These are phyloP conservation scores for Helianthus tuberosus DNA, from an alignment of 129 eudicot species.

Conservation along the genomic window DNA sequence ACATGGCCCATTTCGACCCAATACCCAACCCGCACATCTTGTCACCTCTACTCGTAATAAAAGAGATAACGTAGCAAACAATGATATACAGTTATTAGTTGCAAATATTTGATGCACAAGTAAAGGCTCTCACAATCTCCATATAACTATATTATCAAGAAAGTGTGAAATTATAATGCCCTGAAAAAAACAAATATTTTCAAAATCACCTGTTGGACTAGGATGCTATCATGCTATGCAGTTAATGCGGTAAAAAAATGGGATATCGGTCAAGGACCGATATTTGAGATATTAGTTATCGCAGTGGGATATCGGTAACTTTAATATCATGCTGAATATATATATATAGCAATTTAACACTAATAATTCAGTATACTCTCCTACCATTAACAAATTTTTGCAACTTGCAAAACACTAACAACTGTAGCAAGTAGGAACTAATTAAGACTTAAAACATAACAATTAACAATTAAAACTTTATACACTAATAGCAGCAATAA, in stretches of 20 bases:
- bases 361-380: too few relatives aligned
- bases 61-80: constrained; percentile 3
- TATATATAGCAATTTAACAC: too few relatives aligned
- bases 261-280: too few relatives aligned
- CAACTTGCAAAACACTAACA: too few relatives aligned
- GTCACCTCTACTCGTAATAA: constrained; percentile 10
- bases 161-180: background rate
- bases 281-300: too few relatives aligned
- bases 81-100: background rate
- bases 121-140: background rate
- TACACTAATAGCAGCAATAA: too few relatives aligned
- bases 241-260: too few relatives aligned
- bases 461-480: background rate
- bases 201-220: constrained; percentile 6
- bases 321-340: too few relatives aligned
- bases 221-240: background rate
- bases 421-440: too few relatives aligned
- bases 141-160: background rate
- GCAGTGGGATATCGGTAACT: too few relatives aligned
- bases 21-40: constrained; percentile 1
- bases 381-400: too few relatives aligned
- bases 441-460: background rate
- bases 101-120: constrained; percentile 6
- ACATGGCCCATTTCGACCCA: constrained; percentile 8
- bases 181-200: constrained; percentile 3